Percentiles rank a stretch among this genome's conserved stretches.
Conservation (phyloP, 768 basidiomycete genomes). For the Chalciporus pseudorubinellus region DNA sequence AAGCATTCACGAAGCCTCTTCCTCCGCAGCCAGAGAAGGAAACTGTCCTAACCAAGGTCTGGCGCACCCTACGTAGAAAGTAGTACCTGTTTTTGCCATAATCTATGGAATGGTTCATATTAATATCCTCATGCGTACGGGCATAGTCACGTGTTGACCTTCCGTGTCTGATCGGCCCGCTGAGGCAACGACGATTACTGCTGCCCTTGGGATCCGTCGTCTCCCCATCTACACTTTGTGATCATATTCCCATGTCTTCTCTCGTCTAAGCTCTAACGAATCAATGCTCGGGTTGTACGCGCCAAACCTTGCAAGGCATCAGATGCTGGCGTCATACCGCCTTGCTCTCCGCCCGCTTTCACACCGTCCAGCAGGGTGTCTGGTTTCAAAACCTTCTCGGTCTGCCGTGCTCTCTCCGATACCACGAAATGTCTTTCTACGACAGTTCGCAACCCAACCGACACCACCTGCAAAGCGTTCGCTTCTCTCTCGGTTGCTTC, state of each 20-base stretch:
- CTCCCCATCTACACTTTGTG: background rate
- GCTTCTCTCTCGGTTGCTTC: conserved; percentile 28
- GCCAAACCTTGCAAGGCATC: conserved; percentile 6
- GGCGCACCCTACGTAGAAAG: background rate
- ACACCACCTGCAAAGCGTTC: conserved; percentile 1
- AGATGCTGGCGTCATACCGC: conserved; percentile 5
- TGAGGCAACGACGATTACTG: background rate
- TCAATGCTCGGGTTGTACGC: conserved; percentile 8
- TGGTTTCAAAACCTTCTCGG: background rate
- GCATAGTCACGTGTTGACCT: background rate
- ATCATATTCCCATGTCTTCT: conserved; percentile 2
- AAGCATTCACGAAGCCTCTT: background rate
- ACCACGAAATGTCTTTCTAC: conserved; percentile 3
- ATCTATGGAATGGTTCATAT: too few relatives aligned
- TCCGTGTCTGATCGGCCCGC: background rate
- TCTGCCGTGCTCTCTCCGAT: background rate
- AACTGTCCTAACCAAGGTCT: background rate
- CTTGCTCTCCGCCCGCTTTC: background rate
- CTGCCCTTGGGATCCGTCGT: background rate
- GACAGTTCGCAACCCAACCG: conserved; percentile 13
- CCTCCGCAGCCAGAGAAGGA: background rate
- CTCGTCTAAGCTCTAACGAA: background rate
- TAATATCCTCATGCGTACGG: too few relatives aligned
- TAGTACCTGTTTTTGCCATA: background rate
- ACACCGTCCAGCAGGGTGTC: background rate